phyloP scores from a whole-genome alignment of 148 eudicot species.

The Limonium bicolor region DNA sequence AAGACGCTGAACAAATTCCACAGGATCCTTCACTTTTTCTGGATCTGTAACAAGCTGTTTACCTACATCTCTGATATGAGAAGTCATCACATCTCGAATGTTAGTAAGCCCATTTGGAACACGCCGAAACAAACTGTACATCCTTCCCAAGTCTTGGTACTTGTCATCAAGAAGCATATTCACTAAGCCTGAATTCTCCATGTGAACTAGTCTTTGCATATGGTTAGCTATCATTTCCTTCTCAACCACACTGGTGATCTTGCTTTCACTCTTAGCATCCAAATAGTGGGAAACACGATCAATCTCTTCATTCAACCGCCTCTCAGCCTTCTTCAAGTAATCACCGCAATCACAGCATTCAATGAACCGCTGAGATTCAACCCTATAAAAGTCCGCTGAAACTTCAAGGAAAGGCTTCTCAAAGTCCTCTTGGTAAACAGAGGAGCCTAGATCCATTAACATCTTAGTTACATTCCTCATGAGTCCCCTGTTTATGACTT shows the following conservation, averaged over 20 bases:
- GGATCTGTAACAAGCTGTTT: slow-evolving; percentile 82
- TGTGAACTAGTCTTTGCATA: slow-evolving; percentile 65
- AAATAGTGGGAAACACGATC: slow-evolving; percentile 75
- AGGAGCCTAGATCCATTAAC: slow-evolving; percentile 57
- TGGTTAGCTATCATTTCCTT: slow-evolving; percentile 73
- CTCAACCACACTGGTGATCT: slow-evolving; percentile 59
- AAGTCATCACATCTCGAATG: slow-evolving; percentile 71
- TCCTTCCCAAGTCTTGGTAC: slow-evolving; percentile 53
- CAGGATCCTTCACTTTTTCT: slow-evolving; percentile 72
- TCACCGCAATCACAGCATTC: slow-evolving; percentile 80
- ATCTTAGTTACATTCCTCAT: slow-evolving; percentile 62
- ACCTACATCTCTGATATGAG: slow-evolving; percentile 58
- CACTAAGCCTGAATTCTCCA: slow-evolving; percentile 78
- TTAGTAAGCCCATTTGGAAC: slow-evolving; percentile 50
- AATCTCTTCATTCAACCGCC: slow-evolving; percentile 65
- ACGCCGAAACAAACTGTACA: slow-evolving; percentile 60
- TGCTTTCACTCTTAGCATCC: slow-evolving; percentile 40
- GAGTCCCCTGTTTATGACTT: slow-evolving; percentile 60
- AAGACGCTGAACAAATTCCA: slow-evolving; percentile 64
- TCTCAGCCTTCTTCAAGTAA: slow-evolving; percentile 66
- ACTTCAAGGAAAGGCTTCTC: slow-evolving; percentile 68
- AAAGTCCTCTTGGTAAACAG: slow-evolving; percentile 70
- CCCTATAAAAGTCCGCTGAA: slow-evolving; percentile 62
- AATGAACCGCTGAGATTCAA: slow-evolving; percentile 60
- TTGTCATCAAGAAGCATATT: slow-evolving; percentile 71